Conservation (phyloP, 2,329 filamentous ascomycete species). For the Zymoseptoria pseudotritici region DNA sequence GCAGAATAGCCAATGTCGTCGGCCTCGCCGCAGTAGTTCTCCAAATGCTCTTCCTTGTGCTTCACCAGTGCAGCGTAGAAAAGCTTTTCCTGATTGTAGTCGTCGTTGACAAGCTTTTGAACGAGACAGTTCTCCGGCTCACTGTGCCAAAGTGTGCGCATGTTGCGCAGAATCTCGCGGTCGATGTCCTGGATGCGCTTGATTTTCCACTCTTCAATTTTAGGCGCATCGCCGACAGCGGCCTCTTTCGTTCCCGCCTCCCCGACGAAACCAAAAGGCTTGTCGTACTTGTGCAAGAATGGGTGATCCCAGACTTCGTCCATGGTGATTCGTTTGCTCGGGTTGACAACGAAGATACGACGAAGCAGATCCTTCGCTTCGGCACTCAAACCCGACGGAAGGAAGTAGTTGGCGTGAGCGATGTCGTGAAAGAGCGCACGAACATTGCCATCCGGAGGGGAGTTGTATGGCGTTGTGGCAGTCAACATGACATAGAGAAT, state of each 20-base stretch:
- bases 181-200: conserved; percentile 64
- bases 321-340: conserved; percentile 70
- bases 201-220: conserved; percentile 55
- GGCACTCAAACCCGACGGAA: conserved; percentile 46
- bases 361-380: conserved; percentile 73
- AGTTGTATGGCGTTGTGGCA: conserved; percentile 71
- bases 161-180: conserved; percentile 70
- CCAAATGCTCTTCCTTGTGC: conserved; percentile 75
- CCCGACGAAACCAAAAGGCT: conserved; percentile 59
- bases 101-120: conserved; percentile 51
- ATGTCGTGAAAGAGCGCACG: conserved; percentile 55
- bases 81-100: conserved; percentile 76
- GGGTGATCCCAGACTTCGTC: conserved; percentile 79
- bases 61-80: conserved; percentile 82
- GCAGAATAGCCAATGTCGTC: conserved; percentile 65
- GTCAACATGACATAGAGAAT: conserved; percentile 84
- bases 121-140: conserved; percentile 66
- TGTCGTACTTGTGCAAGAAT: conserved; percentile 73
- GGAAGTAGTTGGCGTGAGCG: conserved; percentile 42
- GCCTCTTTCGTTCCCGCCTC: conserved; percentile 43
- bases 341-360: conserved; percentile 71
- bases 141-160: conserved; percentile 87
- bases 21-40: conserved; percentile 71
- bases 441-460: conserved; percentile 55
- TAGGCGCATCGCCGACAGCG: conserved; percentile 46